phyloP scores from a whole-genome alignment of 139 green algal genomes.

The Pseudopediastrum boryanum region DNA sequence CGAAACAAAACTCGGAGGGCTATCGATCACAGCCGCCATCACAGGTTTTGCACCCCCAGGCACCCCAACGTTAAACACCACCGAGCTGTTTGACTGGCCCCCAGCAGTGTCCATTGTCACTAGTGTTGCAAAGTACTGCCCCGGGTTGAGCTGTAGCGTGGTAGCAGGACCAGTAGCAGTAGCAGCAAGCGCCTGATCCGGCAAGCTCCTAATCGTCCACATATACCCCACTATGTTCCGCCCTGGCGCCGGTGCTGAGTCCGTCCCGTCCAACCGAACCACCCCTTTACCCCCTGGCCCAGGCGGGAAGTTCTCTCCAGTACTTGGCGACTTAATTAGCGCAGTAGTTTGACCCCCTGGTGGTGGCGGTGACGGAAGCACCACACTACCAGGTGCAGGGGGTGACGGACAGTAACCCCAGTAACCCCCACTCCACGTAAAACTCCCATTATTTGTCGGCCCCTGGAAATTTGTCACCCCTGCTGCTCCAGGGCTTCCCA shows the following conservation, averaged over 20 bases:
- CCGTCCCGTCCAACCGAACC: slow-evolving; percentile 16
- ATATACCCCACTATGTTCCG: not conserved
- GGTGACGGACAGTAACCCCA: too few relatives aligned
- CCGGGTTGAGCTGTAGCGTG: slow-evolving; percentile 3
- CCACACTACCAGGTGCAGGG: too few relatives aligned
- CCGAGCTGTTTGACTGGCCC: slow-evolving; percentile 8
- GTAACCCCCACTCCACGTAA: too few relatives aligned
- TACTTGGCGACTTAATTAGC: too few relatives aligned
- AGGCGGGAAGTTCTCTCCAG: too few relatives aligned
- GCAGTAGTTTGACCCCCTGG: too few relatives aligned
- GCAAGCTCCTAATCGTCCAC: slow-evolving; percentile 16
- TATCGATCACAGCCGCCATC: not conserved
- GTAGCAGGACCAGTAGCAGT: slow-evolving; percentile 18
- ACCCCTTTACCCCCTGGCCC: not conserved
- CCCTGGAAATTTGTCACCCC: too few relatives aligned
- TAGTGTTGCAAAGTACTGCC: slow-evolving; percentile 25
- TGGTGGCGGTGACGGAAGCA: too few relatives aligned
- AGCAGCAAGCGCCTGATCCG: slow-evolving; percentile 10
- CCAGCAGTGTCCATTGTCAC: slow-evolving; percentile 6
- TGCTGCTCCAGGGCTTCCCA: too few relatives aligned
- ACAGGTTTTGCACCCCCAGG: not conserved
- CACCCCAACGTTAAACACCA: not conserved
- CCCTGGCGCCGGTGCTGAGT: slow-evolving; percentile 6
- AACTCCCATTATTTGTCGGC: too few relatives aligned
- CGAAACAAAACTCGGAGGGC: not conserved